Conservation (phyloP, 805 yeast species). For the Starmerella roubikii region DNA sequence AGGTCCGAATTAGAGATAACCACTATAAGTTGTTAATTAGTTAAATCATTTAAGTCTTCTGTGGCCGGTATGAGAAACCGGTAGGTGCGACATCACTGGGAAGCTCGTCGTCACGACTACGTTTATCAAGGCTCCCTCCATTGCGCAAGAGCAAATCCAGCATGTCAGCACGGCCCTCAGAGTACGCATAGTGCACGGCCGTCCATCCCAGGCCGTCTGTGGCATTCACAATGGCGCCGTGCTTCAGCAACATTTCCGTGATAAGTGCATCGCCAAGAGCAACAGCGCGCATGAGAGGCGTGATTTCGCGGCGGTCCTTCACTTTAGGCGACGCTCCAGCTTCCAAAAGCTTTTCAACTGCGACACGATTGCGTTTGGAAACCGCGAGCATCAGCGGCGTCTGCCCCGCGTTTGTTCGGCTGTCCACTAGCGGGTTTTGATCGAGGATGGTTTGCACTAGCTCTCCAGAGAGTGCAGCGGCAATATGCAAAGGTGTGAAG, state of each 20-base stretch:
- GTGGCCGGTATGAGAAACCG: constrained; percentile 2
- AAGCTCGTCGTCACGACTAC: constrained; percentile 40
- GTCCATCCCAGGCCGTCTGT: constrained; percentile 66
- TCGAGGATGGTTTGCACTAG: constrained; percentile 36
- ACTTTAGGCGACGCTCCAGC: constrained; percentile 48
- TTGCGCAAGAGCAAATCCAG: constrained; percentile 45
- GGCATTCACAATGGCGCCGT: constrained; percentile 51
- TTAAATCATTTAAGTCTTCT: too few relatives aligned
- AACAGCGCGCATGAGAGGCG: constrained; percentile 73
- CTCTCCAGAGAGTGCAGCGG: constrained; percentile 60
- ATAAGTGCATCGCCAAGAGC: constrained; percentile 53
- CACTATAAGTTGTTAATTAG: too few relatives aligned
- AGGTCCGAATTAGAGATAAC: too few relatives aligned
- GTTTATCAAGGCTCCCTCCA: constrained; percentile 49
- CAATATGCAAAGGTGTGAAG: constrained; percentile 82
- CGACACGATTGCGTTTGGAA: constrained; percentile 46
- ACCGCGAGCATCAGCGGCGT: constrained; percentile 68
- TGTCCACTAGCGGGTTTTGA: constrained; percentile 38
- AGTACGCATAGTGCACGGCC: constrained; percentile 75
- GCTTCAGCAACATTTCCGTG: constrained; percentile 39
- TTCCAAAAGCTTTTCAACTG: constrained; percentile 42
- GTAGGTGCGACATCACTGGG: constrained; percentile 40
- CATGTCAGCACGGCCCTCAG: constrained; percentile 77
- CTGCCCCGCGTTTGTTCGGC: constrained; percentile 46
- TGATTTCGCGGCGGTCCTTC: constrained; percentile 53